These are phyloP conservation scores for Hyaloscypha hepaticicola DNA, from an alignment of 495 filamentous ascomycete genomes.

Conservation along the genomic window DNA sequence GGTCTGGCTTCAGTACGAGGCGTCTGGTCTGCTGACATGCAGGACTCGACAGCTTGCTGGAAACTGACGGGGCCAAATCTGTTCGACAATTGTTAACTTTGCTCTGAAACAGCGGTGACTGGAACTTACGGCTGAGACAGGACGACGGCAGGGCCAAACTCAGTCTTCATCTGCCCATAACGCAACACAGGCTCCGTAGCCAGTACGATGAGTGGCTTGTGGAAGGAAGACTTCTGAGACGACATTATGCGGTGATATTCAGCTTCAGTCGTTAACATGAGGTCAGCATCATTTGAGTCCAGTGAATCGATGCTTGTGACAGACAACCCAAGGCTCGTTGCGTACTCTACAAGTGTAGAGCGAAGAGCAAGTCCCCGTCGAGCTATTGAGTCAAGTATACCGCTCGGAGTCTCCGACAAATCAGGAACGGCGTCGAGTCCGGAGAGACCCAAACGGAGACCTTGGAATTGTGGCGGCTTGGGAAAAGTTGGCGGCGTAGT, in stretches of 20 bases:
- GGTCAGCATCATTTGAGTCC: neutral
- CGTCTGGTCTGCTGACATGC: neutral
- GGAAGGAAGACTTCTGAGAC: neutral
- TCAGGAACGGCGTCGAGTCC: slow-evolving; percentile 16
- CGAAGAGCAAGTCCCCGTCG: neutral
- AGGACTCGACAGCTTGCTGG: neutral
- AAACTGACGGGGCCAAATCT: neutral
- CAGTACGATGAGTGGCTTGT: slow-evolving; percentile 10
- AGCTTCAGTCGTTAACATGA: slow-evolving; percentile 5
- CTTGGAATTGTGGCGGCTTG: neutral
- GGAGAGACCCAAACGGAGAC: slow-evolving; percentile 4
- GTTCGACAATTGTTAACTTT: neutral
- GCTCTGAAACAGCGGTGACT: neutral
- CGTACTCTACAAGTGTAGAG: neutral
- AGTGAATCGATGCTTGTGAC: slow-evolving; percentile 2
- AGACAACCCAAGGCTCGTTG: neutral
- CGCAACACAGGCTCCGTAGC: neutral
- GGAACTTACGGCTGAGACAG: slow-evolving; percentile 3
- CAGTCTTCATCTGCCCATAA: neutral
- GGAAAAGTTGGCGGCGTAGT: neutral
- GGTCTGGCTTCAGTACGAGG: neutral
- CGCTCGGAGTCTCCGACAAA: neutral
- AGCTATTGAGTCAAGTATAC: slow-evolving; percentile 1
- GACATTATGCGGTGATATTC: neutral
- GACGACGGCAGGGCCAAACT: neutral